These are phyloP conservation scores for Craterostigma plantagineum DNA, from an alignment of 257 asterid genomes.

Conservation along the genomic window DNA sequence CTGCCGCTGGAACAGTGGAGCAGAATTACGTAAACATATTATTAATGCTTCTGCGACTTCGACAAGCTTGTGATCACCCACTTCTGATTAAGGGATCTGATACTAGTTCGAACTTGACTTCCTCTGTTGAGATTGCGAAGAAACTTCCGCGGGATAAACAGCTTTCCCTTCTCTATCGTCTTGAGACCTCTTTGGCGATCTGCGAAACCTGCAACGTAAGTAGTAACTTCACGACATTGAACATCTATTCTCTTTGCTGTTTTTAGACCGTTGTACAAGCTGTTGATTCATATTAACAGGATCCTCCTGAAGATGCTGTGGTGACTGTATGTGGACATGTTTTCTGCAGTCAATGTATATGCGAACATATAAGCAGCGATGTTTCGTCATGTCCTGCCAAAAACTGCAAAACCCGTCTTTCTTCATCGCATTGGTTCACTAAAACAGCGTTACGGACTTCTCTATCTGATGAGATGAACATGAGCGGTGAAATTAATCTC, in stretches of 20 bases:
- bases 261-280: neutral
- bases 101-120: constrained; percentile 32
- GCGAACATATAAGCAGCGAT: constrained; percentile 69
- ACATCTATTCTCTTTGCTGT: neutral
- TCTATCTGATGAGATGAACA: constrained; percentile 21
- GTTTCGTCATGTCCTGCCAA: constrained; percentile 64
- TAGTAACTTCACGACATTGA: constrained; percentile 4
- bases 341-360: constrained; percentile 86
- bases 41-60: constrained; percentile 86
- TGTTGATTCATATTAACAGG: constrained; percentile 30
- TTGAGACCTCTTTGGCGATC: constrained; percentile 72
- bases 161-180: constrained; percentile 46
- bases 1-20: constrained; percentile 91
- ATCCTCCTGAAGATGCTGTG: constrained; percentile 94
- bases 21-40: constrained; percentile 86
- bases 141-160: constrained; percentile 62
- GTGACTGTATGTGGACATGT: constrained; percentile 84
- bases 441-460: constrained; percentile 36
- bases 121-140: constrained; percentile 68
- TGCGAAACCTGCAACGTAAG: constrained; percentile 89
- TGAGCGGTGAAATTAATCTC: constrained; percentile 12
- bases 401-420: constrained; percentile 54
- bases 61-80: constrained; percentile 99
- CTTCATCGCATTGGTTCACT: constrained; percentile 38
- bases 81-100: constrained; percentile 67